Evolutionary conservation across 169 alveolate species (phyloP), one percentile per base, ranked within the genome.

Genomic region (Babesia divergens): DNA sequence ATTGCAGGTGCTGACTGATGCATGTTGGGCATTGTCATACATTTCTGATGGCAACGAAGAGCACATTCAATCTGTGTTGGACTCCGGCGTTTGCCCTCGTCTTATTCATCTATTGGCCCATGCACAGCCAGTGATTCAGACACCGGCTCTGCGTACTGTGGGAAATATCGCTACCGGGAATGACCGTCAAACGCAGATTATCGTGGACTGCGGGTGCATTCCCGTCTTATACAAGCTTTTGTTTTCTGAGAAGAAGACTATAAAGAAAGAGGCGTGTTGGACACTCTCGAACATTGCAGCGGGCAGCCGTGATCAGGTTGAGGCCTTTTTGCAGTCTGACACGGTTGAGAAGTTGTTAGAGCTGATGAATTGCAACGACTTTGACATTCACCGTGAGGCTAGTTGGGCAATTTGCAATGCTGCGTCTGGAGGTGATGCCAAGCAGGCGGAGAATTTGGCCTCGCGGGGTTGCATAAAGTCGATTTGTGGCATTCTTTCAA

Each of bases 191-290:
- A 97, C 99, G 32, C 95, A 95, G 74, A 85, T 84, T 38, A 96
- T 96, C 54, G 84, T 97, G 16, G 91, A 93, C 43, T 87, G 92
- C 58, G 98, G 98, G n/a, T 95, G 95, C 24, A 90, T 95, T 18
- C 93, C 91, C 2, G 60, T 83, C 42, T 81, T 97, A 54, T 79
- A 89, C 50, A 82, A 77, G 53, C 90, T 95, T 35, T 69, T 96
- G 34, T 86, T 86, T 49, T 90, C 96, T 35, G 90, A 93, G 24
- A 94, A 93, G 86, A 94, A 92, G 83, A 83, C 95, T 24, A 90
- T 97, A 13, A 93, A 95, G 68, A 97, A 96, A 91, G 99, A 97
- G 82, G 98, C 98, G 22, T 95, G 98, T 77, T 97, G 99, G 99
- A 90, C 98, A 4, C 79, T 96, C 20, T 92, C 98, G 16, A 97